Conservation (phyloP, 768 basidiomycete genomes). For the Pleurotus citrinopileatus region DNA sequence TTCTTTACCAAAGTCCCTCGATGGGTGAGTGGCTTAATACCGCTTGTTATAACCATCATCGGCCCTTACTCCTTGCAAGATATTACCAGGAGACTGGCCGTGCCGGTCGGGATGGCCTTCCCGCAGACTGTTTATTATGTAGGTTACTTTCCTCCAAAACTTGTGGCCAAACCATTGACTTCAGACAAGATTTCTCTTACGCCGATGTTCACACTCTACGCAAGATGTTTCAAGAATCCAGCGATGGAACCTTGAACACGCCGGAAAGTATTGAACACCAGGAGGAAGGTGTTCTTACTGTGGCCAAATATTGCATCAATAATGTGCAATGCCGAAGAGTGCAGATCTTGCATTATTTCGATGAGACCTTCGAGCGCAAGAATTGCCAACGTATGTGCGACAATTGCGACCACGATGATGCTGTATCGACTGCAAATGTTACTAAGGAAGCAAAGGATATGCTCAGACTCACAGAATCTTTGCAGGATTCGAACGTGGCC, state of each 20-base stretch:
- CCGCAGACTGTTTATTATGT: constrained; percentile 89
- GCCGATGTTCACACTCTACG: constrained; percentile 54
- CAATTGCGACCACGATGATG: constrained; percentile 64
- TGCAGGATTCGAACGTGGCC: constrained; percentile 54
- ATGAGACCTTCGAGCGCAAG: constrained; percentile 68
- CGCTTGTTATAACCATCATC: background rate
- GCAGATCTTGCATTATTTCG: constrained; percentile 87
- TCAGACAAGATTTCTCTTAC: constrained; percentile 59
- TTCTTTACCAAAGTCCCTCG: constrained; percentile 77
- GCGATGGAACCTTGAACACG: constrained; percentile 37
- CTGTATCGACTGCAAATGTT: constrained; percentile 53
- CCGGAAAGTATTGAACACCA: constrained; percentile 59
- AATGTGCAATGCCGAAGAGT: constrained; percentile 82
- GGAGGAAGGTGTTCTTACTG: constrained; percentile 57
- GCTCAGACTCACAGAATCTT: constrained; percentile 52
- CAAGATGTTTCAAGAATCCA: constrained; percentile 58
- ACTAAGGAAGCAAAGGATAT: constrained; percentile 52
- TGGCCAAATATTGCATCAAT: constrained; percentile 81
- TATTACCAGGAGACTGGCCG: constrained; percentile 97
- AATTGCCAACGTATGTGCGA: constrained; percentile 77
- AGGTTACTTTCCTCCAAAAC: constrained; percentile 22
- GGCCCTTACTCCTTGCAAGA: constrained; percentile 30
- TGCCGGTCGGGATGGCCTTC: constrained; percentile 86
- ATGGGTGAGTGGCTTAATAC: constrained; percentile 52
- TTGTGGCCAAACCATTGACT: constrained; percentile 10